Evolutionary conservation across 345 rosid genomes (phyloP).

Genomic region (Eucalyptus tenuipes): DNA sequence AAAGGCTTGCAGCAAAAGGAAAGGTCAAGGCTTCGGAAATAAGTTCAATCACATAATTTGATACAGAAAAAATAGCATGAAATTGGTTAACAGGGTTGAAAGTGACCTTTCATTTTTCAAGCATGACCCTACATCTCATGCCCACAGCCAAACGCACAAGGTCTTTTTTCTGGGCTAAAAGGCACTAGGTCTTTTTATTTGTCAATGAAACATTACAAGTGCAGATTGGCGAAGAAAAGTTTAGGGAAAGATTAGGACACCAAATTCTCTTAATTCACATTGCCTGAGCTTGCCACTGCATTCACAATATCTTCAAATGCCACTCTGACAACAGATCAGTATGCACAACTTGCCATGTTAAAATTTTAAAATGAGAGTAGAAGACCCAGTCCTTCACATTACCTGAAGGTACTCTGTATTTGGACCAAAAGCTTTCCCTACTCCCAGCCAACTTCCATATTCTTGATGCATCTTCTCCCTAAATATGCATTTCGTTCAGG

Average conservation of each 20-base stretch:
- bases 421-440: slow-evolving; percentile 21
- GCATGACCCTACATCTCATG: background rate
- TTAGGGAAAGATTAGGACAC: background rate
- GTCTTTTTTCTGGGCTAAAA: background rate
- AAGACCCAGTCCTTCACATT: background rate
- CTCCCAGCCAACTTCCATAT: slow-evolving; percentile 38
- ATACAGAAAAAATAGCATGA: background rate
- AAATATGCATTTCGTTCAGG: background rate
- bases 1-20: background rate
- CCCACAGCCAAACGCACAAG: background rate
- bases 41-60: background rate
- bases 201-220: background rate
- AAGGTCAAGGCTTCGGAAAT: background rate
- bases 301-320: background rate
- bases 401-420: slow-evolving; percentile 53
- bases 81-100: background rate
- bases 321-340: background rate
- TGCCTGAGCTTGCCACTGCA: background rate
- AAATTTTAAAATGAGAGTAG: background rate
- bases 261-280: background rate
- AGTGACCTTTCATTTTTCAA: background rate
- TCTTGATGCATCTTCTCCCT: slow-evolving; percentile 33
- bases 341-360: background rate
- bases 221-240: background rate
- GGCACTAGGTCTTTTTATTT: background rate